Conservation (phyloP, 306 rosid genomes). For the Rubus idaeus region DNA sequence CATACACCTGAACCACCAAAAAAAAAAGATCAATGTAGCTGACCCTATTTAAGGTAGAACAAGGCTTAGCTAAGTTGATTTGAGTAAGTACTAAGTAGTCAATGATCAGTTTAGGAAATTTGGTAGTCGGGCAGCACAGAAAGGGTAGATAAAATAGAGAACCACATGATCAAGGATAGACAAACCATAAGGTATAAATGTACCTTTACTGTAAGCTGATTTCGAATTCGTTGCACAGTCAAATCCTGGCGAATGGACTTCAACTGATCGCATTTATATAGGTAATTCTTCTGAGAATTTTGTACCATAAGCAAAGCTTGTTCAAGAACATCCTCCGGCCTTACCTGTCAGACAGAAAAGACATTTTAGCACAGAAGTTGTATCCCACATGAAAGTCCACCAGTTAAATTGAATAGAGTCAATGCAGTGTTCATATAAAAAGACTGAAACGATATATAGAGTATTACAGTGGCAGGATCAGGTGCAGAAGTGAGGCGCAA, state of each 20-base stretch:
- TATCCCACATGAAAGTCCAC: neutral
- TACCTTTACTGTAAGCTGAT: slow-evolving; percentile 93
- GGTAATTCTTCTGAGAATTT: slow-evolving; percentile 86
- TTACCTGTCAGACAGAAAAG: slow-evolving; percentile 57
- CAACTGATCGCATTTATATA: slow-evolving; percentile 90
- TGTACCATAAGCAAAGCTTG: slow-evolving; percentile 84
- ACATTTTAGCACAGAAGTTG: slow-evolving; percentile 10
- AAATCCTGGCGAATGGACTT: slow-evolving; percentile 99
- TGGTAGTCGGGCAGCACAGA: neutral
- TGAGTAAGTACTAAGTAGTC: neutral
- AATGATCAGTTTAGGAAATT: neutral
- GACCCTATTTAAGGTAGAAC: neutral
- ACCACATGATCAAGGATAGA: neutral
- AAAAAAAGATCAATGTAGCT: neutral
- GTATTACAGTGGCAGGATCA: slow-evolving; percentile 82
- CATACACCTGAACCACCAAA: slow-evolving; percentile 65
- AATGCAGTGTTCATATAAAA: slow-evolving; percentile 2
- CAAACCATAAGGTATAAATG: slow-evolving; percentile 24
- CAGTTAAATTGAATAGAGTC: slow-evolving; percentile 1
- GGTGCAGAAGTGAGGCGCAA: slow-evolving; percentile 98
- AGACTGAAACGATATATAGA: slow-evolving; percentile 4
- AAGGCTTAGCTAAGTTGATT: neutral
- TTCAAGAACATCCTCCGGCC: slow-evolving; percentile 98
- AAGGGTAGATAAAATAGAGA: neutral
- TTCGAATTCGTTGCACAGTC: slow-evolving; percentile 87